Evolutionary conservation across 352 stramenopile genomes (phyloP).

Genomic region (Phytophthora pinifolia): DNA sequence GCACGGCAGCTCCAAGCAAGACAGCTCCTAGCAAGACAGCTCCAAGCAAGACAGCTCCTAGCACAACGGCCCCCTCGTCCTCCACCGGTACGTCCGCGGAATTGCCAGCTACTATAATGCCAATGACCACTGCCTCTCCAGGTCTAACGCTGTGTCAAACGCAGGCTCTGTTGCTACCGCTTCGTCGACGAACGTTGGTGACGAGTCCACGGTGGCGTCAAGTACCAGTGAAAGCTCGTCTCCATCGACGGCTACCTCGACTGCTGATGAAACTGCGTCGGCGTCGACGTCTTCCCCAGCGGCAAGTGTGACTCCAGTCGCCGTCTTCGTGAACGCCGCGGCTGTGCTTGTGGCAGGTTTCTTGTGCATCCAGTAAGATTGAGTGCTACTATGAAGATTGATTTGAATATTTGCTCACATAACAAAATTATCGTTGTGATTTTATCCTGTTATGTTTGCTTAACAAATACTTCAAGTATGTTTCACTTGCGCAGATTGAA

Average conservation of each 20-base stretch:
- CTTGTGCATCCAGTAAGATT: constrained; percentile 36
- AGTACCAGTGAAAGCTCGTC: constrained; percentile 8
- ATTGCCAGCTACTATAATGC: neutral
- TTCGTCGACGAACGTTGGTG: constrained; percentile 23
- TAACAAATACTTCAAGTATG: too few species aligned
- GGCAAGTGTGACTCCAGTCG: constrained; percentile 12
- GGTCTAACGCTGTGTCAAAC: constrained; percentile 32
- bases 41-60: too few species aligned
- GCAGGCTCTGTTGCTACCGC: constrained; percentile 28
- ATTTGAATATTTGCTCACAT: constrained; percentile 13
- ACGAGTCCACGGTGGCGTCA: constrained; percentile 16
- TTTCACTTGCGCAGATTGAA: too few species aligned
- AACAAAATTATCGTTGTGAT: constrained; percentile 24
- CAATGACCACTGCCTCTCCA: constrained; percentile 2
- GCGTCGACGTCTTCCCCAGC: constrained; percentile 21
- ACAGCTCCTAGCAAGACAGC: constrained; percentile 9
- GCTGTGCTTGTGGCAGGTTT: constrained; percentile 24
- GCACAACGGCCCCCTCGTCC: constrained; percentile 3
- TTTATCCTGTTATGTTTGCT: neutral
- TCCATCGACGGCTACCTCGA: constrained; percentile 7
- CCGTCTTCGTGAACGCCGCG: constrained; percentile 24
- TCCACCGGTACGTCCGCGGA: constrained; percentile 9
- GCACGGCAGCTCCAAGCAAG: neutral
- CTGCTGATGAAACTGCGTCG: constrained; percentile 12
- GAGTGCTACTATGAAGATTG: constrained; percentile 2